A percentile compares a stretch with the other conserved stretches of the same genome.
These are phyloP conservation scores for Canariomyces notabilis DNA, from an alignment of 2,329 filamentous ascomycete species.

Conservation along the genomic window DNA sequence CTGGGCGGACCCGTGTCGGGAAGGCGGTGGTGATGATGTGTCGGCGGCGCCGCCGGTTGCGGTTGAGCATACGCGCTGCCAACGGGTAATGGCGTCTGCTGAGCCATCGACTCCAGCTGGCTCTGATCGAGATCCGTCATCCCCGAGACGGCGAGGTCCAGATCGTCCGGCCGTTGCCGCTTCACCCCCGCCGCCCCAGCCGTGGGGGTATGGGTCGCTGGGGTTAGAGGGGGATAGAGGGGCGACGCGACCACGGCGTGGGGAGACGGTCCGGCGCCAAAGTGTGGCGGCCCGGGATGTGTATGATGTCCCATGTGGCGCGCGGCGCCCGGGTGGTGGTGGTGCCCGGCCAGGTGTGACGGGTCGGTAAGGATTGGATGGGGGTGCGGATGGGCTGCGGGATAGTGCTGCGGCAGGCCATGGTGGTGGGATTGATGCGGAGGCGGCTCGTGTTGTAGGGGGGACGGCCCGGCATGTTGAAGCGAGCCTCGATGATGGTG, in stretches of 20 bases:
- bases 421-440: constrained; percentile 41
- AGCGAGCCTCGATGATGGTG: constrained; percentile 46
- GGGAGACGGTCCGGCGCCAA: constrained; percentile 42
- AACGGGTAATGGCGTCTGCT: constrained; percentile 48
- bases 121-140: constrained; percentile 49
- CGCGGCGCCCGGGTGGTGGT: constrained; percentile 41
- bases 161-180: constrained; percentile 52
- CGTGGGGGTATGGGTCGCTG: constrained; percentile 34
- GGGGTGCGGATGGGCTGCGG: constrained; percentile 41
- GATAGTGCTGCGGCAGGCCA: constrained; percentile 42
- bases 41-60: constrained; percentile 45
- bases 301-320: constrained; percentile 47
- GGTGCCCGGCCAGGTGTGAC: constrained; percentile 49
- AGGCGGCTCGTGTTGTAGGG: constrained; percentile 43
- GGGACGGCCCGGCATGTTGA: constrained; percentile 42
- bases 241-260: constrained; percentile 46
- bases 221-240: constrained; percentile 48
- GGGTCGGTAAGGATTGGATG: constrained; percentile 55
- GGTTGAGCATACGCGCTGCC: constrained; percentile 47
- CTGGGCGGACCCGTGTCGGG: constrained; percentile 67
- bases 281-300: constrained; percentile 50
- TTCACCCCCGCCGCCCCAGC: constrained; percentile 41
- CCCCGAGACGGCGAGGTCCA: constrained; percentile 50
- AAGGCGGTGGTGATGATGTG: constrained; percentile 77
- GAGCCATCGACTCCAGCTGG: constrained; percentile 52